phyloP scores from a whole-genome alignment of 1,284 basidiomycete genomes.

The Cerioporus squamosus region DNA sequence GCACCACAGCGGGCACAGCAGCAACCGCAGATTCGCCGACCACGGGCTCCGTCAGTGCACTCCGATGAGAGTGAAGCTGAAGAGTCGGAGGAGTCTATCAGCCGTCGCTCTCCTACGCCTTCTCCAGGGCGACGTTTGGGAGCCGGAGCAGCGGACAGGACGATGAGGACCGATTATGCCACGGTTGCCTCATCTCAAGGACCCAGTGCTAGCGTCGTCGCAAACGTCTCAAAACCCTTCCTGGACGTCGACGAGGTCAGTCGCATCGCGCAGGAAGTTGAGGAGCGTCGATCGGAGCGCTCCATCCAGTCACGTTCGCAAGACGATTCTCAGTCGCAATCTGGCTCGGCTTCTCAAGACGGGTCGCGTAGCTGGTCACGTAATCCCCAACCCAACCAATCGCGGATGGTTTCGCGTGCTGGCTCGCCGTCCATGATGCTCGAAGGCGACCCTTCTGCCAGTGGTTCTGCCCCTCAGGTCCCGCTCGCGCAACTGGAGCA shows the following conservation, averaged over 20 bases:
- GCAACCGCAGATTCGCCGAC: constrained; percentile 1
- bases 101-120: constrained; percentile 30
- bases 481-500: constrained; percentile 9
- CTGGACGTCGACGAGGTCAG: constrained; percentile 54
- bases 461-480: not conserved
- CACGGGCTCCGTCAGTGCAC: constrained; percentile 2
- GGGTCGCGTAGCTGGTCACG: constrained; percentile 16
- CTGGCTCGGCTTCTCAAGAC: constrained; percentile 23
- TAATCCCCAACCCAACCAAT: constrained; percentile 7
- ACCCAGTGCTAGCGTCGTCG: constrained; percentile 10
- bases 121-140: constrained; percentile 25
- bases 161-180: constrained; percentile 53
- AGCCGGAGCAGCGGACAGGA: constrained; percentile 30
- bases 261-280: constrained; percentile 59
- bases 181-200: constrained; percentile 37
- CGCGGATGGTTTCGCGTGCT: constrained; percentile 6
- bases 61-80: constrained; percentile 37
- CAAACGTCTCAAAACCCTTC: constrained; percentile 35
- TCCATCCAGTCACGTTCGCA: constrained; percentile 34
- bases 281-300: constrained; percentile 57
- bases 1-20: not conserved
- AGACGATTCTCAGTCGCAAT: constrained; percentile 22
- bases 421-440: constrained; percentile 14
- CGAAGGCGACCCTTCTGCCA: constrained; percentile 9
- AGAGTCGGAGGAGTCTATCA: constrained; percentile 19